Evolutionary conservation across 306 rosid species (phyloP).

Genomic region (Dicorynia guianensis): DNA sequence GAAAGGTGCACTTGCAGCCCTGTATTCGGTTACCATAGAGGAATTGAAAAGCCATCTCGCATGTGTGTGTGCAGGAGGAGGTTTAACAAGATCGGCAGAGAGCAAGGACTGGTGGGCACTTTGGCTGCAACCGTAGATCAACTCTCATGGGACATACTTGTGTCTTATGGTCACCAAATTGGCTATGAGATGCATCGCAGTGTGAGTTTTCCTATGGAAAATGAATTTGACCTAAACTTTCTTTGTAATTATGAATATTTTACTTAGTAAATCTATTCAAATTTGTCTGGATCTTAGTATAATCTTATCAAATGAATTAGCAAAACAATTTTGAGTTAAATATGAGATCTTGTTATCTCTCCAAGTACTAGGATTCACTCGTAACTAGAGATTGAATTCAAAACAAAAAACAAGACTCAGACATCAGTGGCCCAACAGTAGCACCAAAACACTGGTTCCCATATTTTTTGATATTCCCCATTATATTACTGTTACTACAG

Average conservation of each 20-base stretch:
- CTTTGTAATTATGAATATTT: no score
- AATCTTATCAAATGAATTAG: no score
- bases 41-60: slow-evolving; percentile 1
- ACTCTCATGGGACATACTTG: slow-evolving; percentile 66
- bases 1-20: background rate
- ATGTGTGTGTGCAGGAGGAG: slow-evolving; percentile 66
- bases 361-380: no score
- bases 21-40: background rate
- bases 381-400: background rate
- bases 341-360: no score
- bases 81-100: slow-evolving; percentile 47
- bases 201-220: slow-evolving; percentile 53
- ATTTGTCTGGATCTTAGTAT: no score
- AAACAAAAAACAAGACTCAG: slow-evolving; percentile 32
- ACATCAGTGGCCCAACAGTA: slow-evolving; percentile 11
- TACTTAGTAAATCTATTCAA: no score
- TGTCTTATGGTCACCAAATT: slow-evolving; percentile 70
- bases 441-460: slow-evolving; percentile 27
- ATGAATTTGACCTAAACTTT: no score
- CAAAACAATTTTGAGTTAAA: no score
- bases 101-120: slow-evolving; percentile 56
- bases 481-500: slow-evolving; percentile 40
- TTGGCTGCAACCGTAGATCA: slow-evolving; percentile 66
- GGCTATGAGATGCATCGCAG: slow-evolving; percentile 56
- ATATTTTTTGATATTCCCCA: background rate